phyloP scores from a whole-genome alignment of 306 rosid genomes.

The Vicia villosa region DNA sequence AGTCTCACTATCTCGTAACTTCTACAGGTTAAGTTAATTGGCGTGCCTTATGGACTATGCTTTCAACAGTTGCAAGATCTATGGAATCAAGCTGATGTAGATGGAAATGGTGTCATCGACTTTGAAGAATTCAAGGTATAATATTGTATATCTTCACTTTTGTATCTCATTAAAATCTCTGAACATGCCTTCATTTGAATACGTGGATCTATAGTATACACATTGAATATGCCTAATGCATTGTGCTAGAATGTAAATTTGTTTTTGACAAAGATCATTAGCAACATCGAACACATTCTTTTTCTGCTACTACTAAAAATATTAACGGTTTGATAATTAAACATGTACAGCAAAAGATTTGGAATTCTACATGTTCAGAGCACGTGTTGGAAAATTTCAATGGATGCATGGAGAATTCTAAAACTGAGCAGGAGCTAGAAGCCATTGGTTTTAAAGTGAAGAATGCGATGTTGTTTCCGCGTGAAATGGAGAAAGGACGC shows the following conservation, averaged over 20 bases:
- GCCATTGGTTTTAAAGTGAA: constrained; percentile 73
- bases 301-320: constrained; percentile 5
- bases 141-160: constrained; percentile 21
- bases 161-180: not conserved
- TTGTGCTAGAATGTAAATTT: constrained; percentile 4
- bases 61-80: constrained; percentile 76
- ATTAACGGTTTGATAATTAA: constrained; percentile 28
- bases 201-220: not conserved
- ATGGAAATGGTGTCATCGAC: constrained; percentile 74
- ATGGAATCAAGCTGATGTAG: constrained; percentile 80
- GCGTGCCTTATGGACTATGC: constrained; percentile 69
- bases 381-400: constrained; percentile 42
- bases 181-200: not conserved
- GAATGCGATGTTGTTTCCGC: constrained; percentile 67
- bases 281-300: constrained; percentile 4
- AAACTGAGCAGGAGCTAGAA: constrained; percentile 37
- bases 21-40: constrained; percentile 69
- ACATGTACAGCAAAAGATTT: constrained; percentile 61
- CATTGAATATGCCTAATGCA: not conserved
- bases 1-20: constrained; percentile 30
- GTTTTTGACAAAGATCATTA: not conserved
- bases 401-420: constrained; percentile 36
- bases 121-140: constrained; percentile 82
- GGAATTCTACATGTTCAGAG: constrained; percentile 62
- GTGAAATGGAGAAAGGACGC: constrained; percentile 75